Conservation (phyloP, 441 rosid genomes). For the Iberis amara region DNA sequence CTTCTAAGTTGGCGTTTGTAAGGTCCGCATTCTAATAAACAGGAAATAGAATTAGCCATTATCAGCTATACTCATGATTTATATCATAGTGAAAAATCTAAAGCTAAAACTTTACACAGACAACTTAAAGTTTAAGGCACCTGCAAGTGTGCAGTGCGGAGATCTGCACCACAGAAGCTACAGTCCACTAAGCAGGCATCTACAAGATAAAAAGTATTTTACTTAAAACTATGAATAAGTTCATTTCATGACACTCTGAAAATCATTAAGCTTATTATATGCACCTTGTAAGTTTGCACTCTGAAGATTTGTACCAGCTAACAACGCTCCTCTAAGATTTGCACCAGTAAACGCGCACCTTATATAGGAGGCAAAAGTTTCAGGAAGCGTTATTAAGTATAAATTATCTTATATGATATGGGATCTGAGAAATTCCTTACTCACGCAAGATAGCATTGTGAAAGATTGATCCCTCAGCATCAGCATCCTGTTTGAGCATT, state of each 20-base stretch:
- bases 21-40: constrained; percentile 69
- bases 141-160: constrained; percentile 88
- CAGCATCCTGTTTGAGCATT: constrained; percentile 56
- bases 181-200: constrained; percentile 80
- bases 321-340: constrained; percentile 80
- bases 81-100: not conserved
- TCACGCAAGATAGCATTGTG: constrained; percentile 90
- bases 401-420: constrained; percentile 6
- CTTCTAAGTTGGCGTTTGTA: constrained; percentile 87
- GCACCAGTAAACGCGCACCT: constrained; percentile 94
- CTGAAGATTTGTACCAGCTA: constrained; percentile 86
- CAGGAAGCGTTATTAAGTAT: not conserved
- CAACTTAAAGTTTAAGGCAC: constrained; percentile 32
- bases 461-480: constrained; percentile 75
- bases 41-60: constrained; percentile 6
- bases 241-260: constrained; percentile 6
- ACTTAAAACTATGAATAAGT: not conserved
- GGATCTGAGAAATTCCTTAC: constrained; percentile 44
- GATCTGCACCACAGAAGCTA: constrained; percentile 87
- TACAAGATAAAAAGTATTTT: constrained; percentile 31
- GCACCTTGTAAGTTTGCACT: constrained; percentile 92
- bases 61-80: constrained; percentile 6
- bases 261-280: constrained; percentile 6
- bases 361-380: constrained; percentile 42
- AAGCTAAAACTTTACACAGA: not conserved